Conservation (phyloP, 1,284 basidiomycete genomes). For the Tilletia setariae region DNA sequence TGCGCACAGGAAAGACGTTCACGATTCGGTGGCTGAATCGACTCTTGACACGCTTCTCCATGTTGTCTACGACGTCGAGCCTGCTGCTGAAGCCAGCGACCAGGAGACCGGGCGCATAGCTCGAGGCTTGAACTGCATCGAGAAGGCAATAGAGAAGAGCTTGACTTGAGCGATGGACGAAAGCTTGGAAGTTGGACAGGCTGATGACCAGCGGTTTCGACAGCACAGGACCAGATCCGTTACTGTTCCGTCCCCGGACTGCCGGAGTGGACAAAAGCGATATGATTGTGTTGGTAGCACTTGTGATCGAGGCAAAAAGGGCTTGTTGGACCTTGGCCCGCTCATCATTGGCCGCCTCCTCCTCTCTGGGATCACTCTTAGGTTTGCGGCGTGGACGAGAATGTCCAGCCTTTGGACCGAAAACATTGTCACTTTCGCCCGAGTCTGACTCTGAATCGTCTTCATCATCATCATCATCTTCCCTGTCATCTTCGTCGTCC, state of each 20-base stretch:
- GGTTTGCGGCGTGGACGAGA: neutral
- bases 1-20: conserved; percentile 36
- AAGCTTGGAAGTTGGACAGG: conserved; percentile 48
- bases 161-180: conserved; percentile 42
- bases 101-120: conserved; percentile 43
- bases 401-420: conserved; percentile 17
- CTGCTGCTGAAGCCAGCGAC: conserved; percentile 44
- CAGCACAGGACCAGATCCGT: neutral
- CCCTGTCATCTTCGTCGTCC: conserved; percentile 19
- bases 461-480: neutral
- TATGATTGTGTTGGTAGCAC: conserved; percentile 37
- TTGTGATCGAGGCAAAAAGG: conserved; percentile 27
- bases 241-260: neutral
- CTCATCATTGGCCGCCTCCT: conserved; percentile 28
- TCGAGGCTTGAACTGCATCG: conserved; percentile 49
- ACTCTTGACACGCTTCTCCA: conserved; percentile 52
- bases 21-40: conserved; percentile 49
- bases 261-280: conserved; percentile 35
- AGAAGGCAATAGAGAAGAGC: conserved; percentile 52
- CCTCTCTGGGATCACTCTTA: conserved; percentile 15
- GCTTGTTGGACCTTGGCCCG: conserved; percentile 25
- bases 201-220: conserved; percentile 39
- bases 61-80: conserved; percentile 43
- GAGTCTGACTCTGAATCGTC: conserved; percentile 29
- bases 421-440: conserved; percentile 20